phyloP scores from a whole-genome alignment of 2,329 filamentous ascomycete genomes.

The Cladobotryum mycophilum region DNA sequence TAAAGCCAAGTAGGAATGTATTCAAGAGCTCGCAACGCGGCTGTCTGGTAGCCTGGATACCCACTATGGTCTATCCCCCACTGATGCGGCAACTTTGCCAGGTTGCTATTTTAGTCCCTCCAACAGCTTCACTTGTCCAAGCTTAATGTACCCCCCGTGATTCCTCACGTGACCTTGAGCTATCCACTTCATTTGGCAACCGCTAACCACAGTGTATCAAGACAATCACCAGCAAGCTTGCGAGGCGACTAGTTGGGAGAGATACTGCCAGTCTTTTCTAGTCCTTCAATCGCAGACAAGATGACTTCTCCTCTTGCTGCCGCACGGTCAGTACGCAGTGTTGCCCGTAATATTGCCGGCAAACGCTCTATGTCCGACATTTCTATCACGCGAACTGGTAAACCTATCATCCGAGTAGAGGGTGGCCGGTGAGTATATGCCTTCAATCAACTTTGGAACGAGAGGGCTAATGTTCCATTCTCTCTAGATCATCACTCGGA shows the following conservation, averaged over 20 bases:
- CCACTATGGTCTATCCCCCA: background rate
- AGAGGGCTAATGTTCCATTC: slow-evolving; percentile 21
- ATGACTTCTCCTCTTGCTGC: slow-evolving; percentile 54
- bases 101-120: slow-evolving; percentile 2
- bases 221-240: slow-evolving; percentile 15
- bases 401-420: slow-evolving; percentile 82
- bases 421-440: slow-evolving; percentile 70
- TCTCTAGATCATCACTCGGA: slow-evolving; percentile 73
- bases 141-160: slow-evolving; percentile 17
- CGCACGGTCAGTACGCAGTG: slow-evolving; percentile 46
- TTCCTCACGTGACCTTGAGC: slow-evolving; percentile 21
- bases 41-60: slow-evolving; percentile 32
- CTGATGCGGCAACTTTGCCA: background rate
- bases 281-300: slow-evolving; percentile 27
- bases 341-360: slow-evolving; percentile 41
- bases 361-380: slow-evolving; percentile 68
- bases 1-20: background rate
- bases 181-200: slow-evolving; percentile 19
- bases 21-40: slow-evolving; percentile 25
- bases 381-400: slow-evolving; percentile 89
- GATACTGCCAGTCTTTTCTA: slow-evolving; percentile 24
- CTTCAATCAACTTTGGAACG: slow-evolving; percentile 19
- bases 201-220: slow-evolving; percentile 16
- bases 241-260: slow-evolving; percentile 21
- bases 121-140: slow-evolving; percentile 1